Percentiles rank a stretch among this genome's conserved stretches.
phyloP scores from a whole-genome alignment of 441 rosid species.

The Biscutella auriculata region DNA sequence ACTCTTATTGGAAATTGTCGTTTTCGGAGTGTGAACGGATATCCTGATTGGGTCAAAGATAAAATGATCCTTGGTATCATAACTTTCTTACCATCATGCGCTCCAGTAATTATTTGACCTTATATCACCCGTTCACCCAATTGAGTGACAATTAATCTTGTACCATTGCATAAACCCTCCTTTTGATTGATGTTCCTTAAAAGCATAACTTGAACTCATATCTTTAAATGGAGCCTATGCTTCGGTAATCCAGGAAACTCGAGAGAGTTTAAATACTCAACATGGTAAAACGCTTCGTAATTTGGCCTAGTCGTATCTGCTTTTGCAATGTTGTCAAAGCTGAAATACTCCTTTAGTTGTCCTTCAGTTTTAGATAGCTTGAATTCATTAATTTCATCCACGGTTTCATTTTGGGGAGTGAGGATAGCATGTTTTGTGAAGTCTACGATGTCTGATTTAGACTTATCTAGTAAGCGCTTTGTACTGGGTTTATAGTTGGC shows the following conservation, averaged over 20 bases:
- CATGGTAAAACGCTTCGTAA: background rate
- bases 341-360: background rate
- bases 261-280: background rate
- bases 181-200: too few species aligned
- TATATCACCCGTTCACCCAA: too few species aligned
- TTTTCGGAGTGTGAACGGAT: too few species aligned
- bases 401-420: background rate
- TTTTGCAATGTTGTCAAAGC: background rate
- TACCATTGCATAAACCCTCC: too few species aligned
- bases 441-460: fast-evolving
- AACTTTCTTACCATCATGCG: too few species aligned
- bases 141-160: too few species aligned
- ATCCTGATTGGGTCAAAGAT: too few species aligned
- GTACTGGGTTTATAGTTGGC: background rate
- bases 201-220: background rate
- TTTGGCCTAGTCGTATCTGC: background rate
- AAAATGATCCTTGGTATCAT: too few species aligned
- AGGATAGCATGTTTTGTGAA: background rate
- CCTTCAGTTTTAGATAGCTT: background rate
- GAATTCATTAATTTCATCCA: too few species aligned
- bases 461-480: background rate
- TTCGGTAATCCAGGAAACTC: background rate
- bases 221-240: background rate
- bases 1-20: too few species aligned
- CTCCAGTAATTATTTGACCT: too few species aligned